Percentiles rank a stretch among this genome's conserved stretches.
phyloP scores from a whole-genome alignment of 2,329 filamentous ascomycete species.

The Fusarium virguliforme region DNA sequence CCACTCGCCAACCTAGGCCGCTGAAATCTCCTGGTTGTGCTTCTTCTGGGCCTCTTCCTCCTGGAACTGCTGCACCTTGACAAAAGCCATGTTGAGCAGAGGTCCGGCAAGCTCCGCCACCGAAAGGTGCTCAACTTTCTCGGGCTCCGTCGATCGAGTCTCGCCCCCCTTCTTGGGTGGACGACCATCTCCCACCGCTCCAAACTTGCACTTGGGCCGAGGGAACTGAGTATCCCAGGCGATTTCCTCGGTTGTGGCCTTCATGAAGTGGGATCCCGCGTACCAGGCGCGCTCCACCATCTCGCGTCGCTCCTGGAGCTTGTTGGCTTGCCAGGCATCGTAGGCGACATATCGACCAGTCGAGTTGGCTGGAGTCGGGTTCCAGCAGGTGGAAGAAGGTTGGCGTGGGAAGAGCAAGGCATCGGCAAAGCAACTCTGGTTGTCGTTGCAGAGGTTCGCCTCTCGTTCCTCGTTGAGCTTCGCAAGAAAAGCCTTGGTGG shows the following conservation, averaged over 20 bases:
- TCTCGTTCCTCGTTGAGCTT: conserved; percentile 8
- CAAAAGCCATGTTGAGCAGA: conserved; percentile 62
- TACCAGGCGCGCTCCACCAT: conserved; percentile 59
- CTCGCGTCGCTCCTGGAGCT: conserved; percentile 48
- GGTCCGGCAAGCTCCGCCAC: conserved; percentile 59
- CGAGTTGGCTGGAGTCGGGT: conserved; percentile 12
- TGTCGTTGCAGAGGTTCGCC: background rate
- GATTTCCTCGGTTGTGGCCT: conserved; percentile 54
- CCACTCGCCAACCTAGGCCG: conserved; percentile 27
- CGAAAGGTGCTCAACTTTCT: conserved; percentile 58
- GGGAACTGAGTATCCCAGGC: conserved; percentile 51
- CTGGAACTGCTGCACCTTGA: conserved; percentile 49
- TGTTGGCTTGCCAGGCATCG: conserved; percentile 41
- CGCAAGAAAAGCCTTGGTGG: conserved; percentile 16
- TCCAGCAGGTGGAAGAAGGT: conserved; percentile 21
- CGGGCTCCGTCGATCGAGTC: conserved; percentile 54
- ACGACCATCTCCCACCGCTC: conserved; percentile 59
- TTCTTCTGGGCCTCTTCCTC: conserved; percentile 38
- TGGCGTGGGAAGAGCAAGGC: conserved; percentile 10
- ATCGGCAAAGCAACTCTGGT: background rate
- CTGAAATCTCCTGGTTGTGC: conserved; percentile 1
- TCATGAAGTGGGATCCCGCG: conserved; percentile 56
- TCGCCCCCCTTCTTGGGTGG: conserved; percentile 46
- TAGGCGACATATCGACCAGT: conserved; percentile 31
- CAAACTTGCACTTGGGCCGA: conserved; percentile 53